Evolutionary conservation across 352 stramenopile species (phyloP).

Genomic region (Pythium grandisporangium): DNA sequence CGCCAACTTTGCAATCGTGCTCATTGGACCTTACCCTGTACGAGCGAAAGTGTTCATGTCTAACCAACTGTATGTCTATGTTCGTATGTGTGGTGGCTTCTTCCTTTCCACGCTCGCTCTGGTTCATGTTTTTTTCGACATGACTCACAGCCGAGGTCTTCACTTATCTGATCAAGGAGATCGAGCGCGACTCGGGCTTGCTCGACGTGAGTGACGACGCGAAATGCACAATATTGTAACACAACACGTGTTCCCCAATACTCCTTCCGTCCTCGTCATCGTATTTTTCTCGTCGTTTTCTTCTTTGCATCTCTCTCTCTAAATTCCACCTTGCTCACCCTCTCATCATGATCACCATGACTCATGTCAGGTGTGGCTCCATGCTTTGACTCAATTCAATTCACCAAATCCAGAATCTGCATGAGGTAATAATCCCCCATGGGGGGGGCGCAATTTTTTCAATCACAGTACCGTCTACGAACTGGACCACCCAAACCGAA

Average conservation of each 20-base stretch:
- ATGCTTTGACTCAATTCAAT: background rate
- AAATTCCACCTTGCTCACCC: too few relatives aligned
- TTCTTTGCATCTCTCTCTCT: too few relatives aligned
- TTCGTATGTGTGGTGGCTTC: too few relatives aligned
- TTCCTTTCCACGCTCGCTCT: background rate
- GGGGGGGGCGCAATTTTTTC: background rate
- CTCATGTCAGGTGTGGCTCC: too few relatives aligned
- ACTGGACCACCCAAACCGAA: constrained; percentile 18
- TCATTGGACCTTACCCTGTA: constrained; percentile 1
- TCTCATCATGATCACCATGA: too few relatives aligned
- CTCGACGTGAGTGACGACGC: constrained; percentile 74
- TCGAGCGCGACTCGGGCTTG: constrained; percentile 82
- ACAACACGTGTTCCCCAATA: background rate
- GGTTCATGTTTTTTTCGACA: background rate
- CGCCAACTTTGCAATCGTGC: background rate
- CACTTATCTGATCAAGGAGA: constrained; percentile 87
- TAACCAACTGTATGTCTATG: too few relatives aligned
- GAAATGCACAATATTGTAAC: constrained; percentile 74
- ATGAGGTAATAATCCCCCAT: background rate
- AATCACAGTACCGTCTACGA: constrained; percentile 2
- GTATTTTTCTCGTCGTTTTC: background rate
- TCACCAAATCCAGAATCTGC: background rate
- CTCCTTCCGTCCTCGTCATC: background rate
- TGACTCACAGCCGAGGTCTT: constrained; percentile 71
- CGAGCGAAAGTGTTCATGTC: too few relatives aligned